Base-by-base conservation (phyloP, 1,284 basidiomycete species). In the Austroboletus sp. region DNA sequence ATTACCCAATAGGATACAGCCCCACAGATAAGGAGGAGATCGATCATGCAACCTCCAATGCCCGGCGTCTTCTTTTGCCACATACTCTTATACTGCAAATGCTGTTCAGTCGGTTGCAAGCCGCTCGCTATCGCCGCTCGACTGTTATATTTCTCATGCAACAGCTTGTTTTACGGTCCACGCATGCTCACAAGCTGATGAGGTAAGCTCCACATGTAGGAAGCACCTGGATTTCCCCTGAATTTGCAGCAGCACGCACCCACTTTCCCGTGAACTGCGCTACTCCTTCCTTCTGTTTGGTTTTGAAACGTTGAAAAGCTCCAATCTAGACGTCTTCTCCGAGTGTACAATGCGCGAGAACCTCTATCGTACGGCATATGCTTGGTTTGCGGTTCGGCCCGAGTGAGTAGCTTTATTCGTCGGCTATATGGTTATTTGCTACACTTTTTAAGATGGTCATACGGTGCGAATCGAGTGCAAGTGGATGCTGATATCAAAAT, bases 211-310 rank as follows among this genome's bases (percentile, higher is more conserved):
- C 21, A 12, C 31, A 6, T 13, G 15, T 33, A 10, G 13, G 3
- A 34, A 27, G 26, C 39, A n/a, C 56, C 36, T 25, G 11, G 30
- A 33, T 15, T 19, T 38, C 41, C 25, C 12, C 33, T 42, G 11
- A 51, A 16, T 33, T 26, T 35, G 2, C 15, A 42, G 31, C 57
- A 96, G 92, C 58, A 95, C 89, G 0, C 94, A 98, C 67, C 81
- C 94, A 0, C 73, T 98, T 17, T 84, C 94, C 31, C 80, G 95
- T 26, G 93, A 98, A 70, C 76, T 85, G 1, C 80, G 92, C 15
- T 94, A 95, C 63, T 84, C 88, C 0, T 82, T 98, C 57, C 71
- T 98, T 8, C 71, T 94, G 3, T 96, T 99, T 60, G 94, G 90
- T 0, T 93, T 98, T 62, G 92, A 96, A 62, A 79, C 92, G 1